phyloP scores from a whole-genome alignment of 306 rosid species.

The Trichosanthes cucumerina region DNA sequence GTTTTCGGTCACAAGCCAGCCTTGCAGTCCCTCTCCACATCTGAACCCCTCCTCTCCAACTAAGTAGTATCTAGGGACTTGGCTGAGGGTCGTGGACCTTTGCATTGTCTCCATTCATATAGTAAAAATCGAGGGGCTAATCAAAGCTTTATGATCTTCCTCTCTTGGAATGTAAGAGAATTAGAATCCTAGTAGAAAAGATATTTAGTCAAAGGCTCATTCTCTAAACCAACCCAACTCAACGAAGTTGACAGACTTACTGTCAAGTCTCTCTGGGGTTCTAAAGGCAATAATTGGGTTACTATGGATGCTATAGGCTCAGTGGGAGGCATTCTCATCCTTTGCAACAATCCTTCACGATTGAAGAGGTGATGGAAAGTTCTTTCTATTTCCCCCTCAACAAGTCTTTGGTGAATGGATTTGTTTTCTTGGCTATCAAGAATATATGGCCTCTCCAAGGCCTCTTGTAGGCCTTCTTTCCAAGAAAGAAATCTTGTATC shows the following conservation, averaged over 20 bases:
- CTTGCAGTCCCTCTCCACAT: neutral
- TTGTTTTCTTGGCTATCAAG: neutral
- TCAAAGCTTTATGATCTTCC: neutral
- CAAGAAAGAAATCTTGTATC: too few species aligned
- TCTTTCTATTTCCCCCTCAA: neutral
- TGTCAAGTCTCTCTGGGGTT: neutral
- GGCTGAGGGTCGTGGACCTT: neutral
- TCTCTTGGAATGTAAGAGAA: neutral
- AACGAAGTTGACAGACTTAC: neutral
- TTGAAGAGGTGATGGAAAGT: neutral
- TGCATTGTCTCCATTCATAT: neutral
- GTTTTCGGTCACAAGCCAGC: neutral
- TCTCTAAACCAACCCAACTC: neutral
- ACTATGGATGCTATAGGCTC: neutral
- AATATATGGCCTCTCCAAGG: neutral
- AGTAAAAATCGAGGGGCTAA: neutral
- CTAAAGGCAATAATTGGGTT: neutral
- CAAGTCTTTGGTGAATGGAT: neutral
- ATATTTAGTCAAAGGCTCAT: neutral
- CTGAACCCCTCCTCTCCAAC: neutral
- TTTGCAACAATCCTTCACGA: too few species aligned
- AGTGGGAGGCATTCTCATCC: too few species aligned
- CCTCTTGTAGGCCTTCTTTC: neutral
- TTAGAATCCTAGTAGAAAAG: neutral
- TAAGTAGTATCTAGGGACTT: neutral